These are phyloP conservation scores for Meyerozyma carpophila DNA, from an alignment of 1,139 yeast genomes.

Conservation along the genomic window DNA sequence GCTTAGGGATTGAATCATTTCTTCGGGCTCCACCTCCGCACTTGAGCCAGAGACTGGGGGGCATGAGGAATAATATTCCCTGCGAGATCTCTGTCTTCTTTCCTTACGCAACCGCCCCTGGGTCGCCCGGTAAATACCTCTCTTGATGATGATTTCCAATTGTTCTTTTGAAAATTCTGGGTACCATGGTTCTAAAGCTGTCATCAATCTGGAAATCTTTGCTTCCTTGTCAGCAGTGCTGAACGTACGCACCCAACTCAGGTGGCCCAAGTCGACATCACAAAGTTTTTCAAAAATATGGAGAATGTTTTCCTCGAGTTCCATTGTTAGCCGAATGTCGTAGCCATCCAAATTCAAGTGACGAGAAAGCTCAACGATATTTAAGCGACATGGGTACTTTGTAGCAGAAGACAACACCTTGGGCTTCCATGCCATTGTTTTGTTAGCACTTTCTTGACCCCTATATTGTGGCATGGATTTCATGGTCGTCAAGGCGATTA, in stretches of 20 bases:
- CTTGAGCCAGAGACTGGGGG: not conserved
- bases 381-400: not conserved
- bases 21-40: not conserved
- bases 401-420: not conserved
- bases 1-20: not conserved
- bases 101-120: not conserved
- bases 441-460: not conserved
- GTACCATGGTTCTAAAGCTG: not conserved
- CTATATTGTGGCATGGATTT: not conserved
- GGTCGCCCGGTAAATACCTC: not conserved
- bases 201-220: not conserved
- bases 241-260: not conserved
- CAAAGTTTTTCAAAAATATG: not conserved
- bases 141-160: slow-evolving; percentile 1
- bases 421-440: no score
- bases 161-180: not conserved
- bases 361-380: not conserved
- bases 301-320: not conserved
- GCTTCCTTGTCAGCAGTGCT: not conserved
- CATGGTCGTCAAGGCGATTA: not conserved
- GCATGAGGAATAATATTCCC: not conserved
- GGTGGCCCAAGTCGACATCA: not conserved
- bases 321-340: not conserved
- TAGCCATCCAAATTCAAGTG: not conserved
- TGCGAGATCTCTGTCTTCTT: not conserved